Evolutionary conservation across 1,139 yeast genomes (phyloP).

Genomic region (Nadsonia starkeyi-henricii): DNA sequence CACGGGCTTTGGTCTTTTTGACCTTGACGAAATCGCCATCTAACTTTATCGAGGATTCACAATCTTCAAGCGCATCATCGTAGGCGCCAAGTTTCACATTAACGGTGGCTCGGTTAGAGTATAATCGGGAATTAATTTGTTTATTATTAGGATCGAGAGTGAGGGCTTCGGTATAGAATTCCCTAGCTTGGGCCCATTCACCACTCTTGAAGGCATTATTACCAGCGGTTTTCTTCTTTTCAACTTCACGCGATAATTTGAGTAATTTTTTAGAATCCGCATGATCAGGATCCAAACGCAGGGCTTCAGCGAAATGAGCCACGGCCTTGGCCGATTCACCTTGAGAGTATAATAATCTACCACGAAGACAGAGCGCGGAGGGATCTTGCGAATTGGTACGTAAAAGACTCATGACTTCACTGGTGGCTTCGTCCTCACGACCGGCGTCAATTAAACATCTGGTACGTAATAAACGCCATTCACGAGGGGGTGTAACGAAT

Average conservation of each 20-base stretch:
- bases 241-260: constrained; percentile 24
- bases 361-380: constrained; percentile 27
- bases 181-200: constrained; percentile 43
- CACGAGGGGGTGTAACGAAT: constrained; percentile 21
- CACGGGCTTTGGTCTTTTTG: constrained; percentile 27
- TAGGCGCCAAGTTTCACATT: constrained; percentile 42
- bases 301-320: constrained; percentile 28
- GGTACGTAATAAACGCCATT: constrained; percentile 25
- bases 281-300: constrained; percentile 30
- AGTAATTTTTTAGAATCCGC: constrained; percentile 22
- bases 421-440: constrained; percentile 23
- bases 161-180: constrained; percentile 53
- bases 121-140: constrained; percentile 38
- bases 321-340: constrained; percentile 28
- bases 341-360: constrained; percentile 23
- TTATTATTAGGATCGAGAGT: constrained; percentile 35
- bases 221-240: constrained; percentile 36
- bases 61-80: constrained; percentile 46
- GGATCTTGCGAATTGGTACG: constrained; percentile 25
- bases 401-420: constrained; percentile 23
- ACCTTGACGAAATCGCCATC: constrained; percentile 28
- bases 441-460: constrained; percentile 20
- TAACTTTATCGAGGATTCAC: constrained; percentile 40
- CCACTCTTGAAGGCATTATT: constrained; percentile 48
- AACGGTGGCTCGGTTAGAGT: constrained; percentile 71